A percentile compares a stretch with the other conserved stretches of the same genome.
Conservation (phyloP, 2,329 filamentous ascomycete species). For the Metarhizium album region DNA sequence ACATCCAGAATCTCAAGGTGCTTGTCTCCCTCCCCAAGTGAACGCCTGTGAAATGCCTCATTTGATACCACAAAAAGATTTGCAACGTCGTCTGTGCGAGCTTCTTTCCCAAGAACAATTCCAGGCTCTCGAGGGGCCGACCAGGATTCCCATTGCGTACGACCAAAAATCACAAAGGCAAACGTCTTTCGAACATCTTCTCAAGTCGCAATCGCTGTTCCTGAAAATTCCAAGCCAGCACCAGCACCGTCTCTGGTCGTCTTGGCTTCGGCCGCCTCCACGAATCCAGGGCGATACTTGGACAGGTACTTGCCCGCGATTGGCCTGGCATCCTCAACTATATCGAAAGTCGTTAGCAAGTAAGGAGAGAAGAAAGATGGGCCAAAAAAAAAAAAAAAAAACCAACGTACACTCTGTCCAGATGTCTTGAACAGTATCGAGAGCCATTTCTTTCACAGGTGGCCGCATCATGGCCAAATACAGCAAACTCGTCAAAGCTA, state of each 20-base stretch:
- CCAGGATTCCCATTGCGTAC: background rate
- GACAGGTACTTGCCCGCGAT: constrained; percentile 52
- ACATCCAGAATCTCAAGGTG: background rate
- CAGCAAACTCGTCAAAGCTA: constrained; percentile 53
- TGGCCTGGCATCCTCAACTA: constrained; percentile 52
- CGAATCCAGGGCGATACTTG: constrained; percentile 48
- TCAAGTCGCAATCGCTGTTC: constrained; percentile 22
- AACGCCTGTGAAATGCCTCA: background rate
- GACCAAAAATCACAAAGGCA: background rate
- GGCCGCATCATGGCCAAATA: constrained; percentile 60
- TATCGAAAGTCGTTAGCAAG: background rate
- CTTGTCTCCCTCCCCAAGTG: background rate
- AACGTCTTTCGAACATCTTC: background rate
- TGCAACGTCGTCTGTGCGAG: background rate
- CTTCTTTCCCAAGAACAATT: background rate
- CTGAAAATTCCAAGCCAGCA: constrained; percentile 10
- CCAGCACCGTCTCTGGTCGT: constrained; percentile 12
- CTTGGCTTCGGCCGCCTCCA: constrained; percentile 21
- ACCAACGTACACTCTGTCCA: constrained; percentile 51
- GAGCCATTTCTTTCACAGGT: constrained; percentile 49
- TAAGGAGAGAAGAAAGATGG: background rate
- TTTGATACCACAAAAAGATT: background rate
- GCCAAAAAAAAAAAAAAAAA: background rate
- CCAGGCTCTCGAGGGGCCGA: too few relatives aligned
- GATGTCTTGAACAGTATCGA: constrained; percentile 56